Conservation (phyloP, 805 yeast genomes). For the Lipomyces kockii region DNA sequence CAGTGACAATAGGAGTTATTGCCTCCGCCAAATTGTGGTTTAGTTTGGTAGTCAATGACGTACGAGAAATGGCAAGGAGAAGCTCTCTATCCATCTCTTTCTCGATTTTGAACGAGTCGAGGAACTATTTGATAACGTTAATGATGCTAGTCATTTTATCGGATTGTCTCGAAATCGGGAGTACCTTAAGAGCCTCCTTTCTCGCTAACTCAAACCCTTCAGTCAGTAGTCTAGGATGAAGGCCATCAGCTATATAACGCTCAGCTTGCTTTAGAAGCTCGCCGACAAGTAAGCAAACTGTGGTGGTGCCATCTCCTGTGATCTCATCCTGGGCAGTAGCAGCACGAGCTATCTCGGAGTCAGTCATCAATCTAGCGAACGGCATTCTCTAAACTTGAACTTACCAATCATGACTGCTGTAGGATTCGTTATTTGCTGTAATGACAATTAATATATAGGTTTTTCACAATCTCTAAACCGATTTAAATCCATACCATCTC, state of each 20-base stretch:
- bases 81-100: slow-evolving; percentile 79
- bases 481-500: slow-evolving; percentile 65
- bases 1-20: slow-evolving; percentile 92
- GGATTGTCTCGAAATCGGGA: neutral
- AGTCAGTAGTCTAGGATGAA: slow-evolving; percentile 91
- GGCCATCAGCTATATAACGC: slow-evolving; percentile 87
- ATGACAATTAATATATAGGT: slow-evolving; percentile 3
- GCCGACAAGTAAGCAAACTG: slow-evolving; percentile 92
- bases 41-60: slow-evolving; percentile 88
- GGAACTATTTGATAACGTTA: slow-evolving; percentile 46
- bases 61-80: slow-evolving; percentile 86
- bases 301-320: slow-evolving; percentile 99
- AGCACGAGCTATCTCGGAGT: slow-evolving; percentile 70
- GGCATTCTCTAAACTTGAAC: slow-evolving; percentile 10
- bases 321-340: slow-evolving; percentile 99
- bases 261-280: slow-evolving; percentile 94
- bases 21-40: slow-evolving; percentile 74
- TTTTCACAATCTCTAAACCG: neutral
- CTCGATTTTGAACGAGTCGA: slow-evolving; percentile 66
- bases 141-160: slow-evolving; percentile 26
- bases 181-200: slow-evolving; percentile 59
- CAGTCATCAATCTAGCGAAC: neutral
- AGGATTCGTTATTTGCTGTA: slow-evolving; percentile 82
- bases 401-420: slow-evolving; percentile 77
- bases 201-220: slow-evolving; percentile 96